Base-by-base conservation (phyloP, 371 early-diverging fungal species). In the Saksenaea vasiformis region DNA sequence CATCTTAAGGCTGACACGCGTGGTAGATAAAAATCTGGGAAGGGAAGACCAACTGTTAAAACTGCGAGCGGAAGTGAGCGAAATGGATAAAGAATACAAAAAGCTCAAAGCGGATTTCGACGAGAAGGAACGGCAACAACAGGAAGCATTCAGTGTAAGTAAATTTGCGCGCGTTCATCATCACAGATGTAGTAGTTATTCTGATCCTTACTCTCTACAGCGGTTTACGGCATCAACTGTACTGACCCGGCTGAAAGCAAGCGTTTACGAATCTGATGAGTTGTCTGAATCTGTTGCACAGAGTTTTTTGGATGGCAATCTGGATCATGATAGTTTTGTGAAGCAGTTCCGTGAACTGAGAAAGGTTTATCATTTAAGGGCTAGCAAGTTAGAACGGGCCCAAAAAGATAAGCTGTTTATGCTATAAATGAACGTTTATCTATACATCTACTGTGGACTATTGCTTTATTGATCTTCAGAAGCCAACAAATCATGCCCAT, bases 341-440 rank as follows among this genome's bases (percentile, higher is more conserved):
- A 82, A 82, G 55, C 85, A 87, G 55, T 87, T 78, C 53, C 76
- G 84, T 51, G 87, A 87, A 7, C 68, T 85, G 35, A 75, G 85
- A 19, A 87, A 87, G 60, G 87, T 87, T 27, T 87, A 87, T 58
- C 87, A 87, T 72, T 62, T 87, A 57, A 76, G 85, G 60, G 83
- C 81, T 56, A 85, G 84, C 73, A 87, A 85, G 66, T 69, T 83
- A 31, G 87, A 87, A 61, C 69, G 83, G 38, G 75, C 81, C 7
- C 84, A 82, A 55, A 74, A 72, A 58, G 75, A 79, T 35, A 72
- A 66, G 35, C 36, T 69, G 27, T 68, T 74, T 63, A 56, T 64
- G 37, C 57, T 66, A 54, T 61, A 61, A 36, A 53, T 54, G 14
- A n/a, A n/a, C n/a, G n/a, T n/a, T n/a, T n/a, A 8, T 37, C 37